Conservation (phyloP, 805 yeast genomes). For the Candida mattraensis region DNA sequence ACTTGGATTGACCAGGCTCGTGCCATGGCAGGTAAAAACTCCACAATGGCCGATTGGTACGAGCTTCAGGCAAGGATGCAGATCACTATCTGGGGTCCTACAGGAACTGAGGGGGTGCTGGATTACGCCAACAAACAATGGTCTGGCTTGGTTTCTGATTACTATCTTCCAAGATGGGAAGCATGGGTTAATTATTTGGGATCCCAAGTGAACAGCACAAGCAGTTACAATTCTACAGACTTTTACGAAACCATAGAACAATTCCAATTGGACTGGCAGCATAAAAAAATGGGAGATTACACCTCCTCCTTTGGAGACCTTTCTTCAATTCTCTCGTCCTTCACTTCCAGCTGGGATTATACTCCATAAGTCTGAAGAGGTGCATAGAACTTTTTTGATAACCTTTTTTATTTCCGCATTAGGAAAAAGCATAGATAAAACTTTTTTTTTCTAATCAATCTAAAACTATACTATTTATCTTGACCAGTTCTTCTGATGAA, state of each 20-base stretch:
- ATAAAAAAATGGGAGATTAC: conserved; percentile 1
- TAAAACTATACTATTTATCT: background rate
- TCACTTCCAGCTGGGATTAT: background rate
- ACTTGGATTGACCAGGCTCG: conserved; percentile 9
- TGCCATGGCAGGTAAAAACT: conserved; percentile 1
- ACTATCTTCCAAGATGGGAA: conserved; percentile 8
- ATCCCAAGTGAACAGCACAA: background rate
- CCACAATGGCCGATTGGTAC: conserved; percentile 9
- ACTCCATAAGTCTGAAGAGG: too few relatives aligned
- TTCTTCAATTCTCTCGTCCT: background rate
- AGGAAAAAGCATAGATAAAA: too few relatives aligned
- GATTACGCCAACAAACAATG: conserved; percentile 14
- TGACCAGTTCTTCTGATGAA: conserved; percentile 6
- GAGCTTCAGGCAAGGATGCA: conserved; percentile 10
- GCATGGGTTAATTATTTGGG: conserved; percentile 7
- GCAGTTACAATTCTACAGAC: conserved; percentile 2
- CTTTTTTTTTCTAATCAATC: background rate
- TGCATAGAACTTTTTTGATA: too few relatives aligned
- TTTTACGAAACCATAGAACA: background rate
- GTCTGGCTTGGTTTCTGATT: conserved; percentile 8
- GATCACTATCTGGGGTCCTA: conserved; percentile 12
- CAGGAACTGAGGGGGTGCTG: conserved; percentile 3
- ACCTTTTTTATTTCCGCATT: too few relatives aligned
- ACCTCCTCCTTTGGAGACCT: background rate
- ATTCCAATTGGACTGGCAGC: conserved; percentile 4